phyloP scores from a whole-genome alignment of 345 rosid genomes.

The Bretschneidera sinensis region DNA sequence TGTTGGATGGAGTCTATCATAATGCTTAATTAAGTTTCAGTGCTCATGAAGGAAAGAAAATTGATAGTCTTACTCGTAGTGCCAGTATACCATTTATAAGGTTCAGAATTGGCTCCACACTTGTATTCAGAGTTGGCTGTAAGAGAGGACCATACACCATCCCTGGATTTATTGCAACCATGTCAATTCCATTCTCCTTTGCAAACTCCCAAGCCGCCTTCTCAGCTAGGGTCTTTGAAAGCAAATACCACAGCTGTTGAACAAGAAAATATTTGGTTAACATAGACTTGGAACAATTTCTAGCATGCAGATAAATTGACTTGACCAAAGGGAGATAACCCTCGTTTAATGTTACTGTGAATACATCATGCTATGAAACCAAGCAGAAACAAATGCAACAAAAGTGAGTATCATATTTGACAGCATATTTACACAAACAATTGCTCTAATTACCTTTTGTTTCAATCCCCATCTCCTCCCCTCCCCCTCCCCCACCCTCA shows the following conservation, averaged over 20 bases:
- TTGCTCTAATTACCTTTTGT: too few relatives aligned
- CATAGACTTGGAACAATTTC: not conserved
- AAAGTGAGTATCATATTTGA: too few relatives aligned
- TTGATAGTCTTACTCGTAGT: not conserved
- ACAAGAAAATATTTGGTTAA: conserved; percentile 1
- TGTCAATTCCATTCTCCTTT: conserved; percentile 41
- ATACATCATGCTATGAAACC: not conserved
- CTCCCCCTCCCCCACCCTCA: too few relatives aligned
- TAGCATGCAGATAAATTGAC: too few relatives aligned
- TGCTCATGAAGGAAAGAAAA: not conserved
- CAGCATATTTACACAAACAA: too few relatives aligned
- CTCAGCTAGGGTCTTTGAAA: conserved; percentile 49
- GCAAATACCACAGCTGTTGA: conserved; percentile 39
- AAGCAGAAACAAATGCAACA: too few relatives aligned
- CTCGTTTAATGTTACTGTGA: not conserved
- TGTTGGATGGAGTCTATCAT: too few relatives aligned
- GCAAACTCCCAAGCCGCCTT: conserved; percentile 46
- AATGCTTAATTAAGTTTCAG: too few relatives aligned
- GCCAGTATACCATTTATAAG: conserved; percentile 32
- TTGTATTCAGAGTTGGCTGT: conserved; percentile 39
- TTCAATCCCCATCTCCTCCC: too few relatives aligned
- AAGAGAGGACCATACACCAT: conserved; percentile 41
- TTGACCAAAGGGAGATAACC: too few relatives aligned
- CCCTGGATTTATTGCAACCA: conserved; percentile 41
- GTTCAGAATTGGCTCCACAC: conserved; percentile 22